Evolutionary conservation across 2,329 filamentous ascomycete species (phyloP).

Genomic region (Venturia carpophila): DNA sequence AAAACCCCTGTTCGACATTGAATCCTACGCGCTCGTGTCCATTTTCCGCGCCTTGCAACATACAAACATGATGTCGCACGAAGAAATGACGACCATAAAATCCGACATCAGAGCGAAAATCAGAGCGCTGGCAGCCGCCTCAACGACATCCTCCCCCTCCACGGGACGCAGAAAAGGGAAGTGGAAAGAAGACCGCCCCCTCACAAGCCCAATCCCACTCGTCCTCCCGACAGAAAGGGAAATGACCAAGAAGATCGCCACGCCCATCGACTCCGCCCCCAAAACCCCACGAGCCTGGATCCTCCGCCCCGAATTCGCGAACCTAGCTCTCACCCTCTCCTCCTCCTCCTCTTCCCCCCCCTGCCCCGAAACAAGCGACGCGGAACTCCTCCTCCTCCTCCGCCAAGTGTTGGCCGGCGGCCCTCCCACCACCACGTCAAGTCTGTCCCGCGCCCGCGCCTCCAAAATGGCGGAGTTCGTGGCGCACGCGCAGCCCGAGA

Average conservation of each 20-base stretch:
- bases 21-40: not conserved
- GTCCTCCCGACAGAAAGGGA: not conserved
- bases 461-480: not conserved
- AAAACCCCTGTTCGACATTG: not conserved
- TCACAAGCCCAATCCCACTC: not conserved
- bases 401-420: not conserved
- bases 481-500: not conserved
- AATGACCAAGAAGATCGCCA: not conserved
- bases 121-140: not conserved
- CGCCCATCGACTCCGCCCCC: not conserved
- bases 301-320: not conserved
- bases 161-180: not conserved
- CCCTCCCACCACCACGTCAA: not conserved
- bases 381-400: not conserved
- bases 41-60: not conserved
- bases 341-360: too few relatives aligned
- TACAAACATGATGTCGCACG: not conserved
- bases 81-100: conserved; percentile 2
- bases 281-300: not conserved
- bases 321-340: not conserved
- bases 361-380: not conserved
- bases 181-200: not conserved
- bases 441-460: not conserved
- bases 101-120: not conserved
- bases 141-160: not conserved